Conservation (phyloP, 169 alveolate genomes). For the Prorocentrum cordatum region DNA sequence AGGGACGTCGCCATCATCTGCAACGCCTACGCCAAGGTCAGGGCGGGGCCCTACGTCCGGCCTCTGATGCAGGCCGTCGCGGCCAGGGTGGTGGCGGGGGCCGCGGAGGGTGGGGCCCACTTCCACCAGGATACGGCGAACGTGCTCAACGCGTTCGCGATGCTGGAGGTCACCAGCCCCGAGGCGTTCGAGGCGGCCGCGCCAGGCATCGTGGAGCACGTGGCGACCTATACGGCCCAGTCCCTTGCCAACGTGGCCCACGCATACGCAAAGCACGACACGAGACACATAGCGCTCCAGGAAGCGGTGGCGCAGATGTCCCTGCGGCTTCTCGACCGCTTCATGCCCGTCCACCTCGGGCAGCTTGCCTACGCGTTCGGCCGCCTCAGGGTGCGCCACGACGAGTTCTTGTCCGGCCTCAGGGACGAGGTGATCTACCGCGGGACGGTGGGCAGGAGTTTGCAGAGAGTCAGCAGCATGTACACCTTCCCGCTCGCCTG, state of each 20-base stretch:
- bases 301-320: conserved; percentile 10
- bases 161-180: not conserved
- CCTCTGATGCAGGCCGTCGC: conserved; percentile 25
- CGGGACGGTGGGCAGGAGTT: conserved; percentile 33
- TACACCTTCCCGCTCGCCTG: not conserved
- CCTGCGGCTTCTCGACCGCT: conserved; percentile 11
- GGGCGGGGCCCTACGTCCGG: not conserved
- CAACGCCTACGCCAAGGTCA: conserved; percentile 36
- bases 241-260: not conserved
- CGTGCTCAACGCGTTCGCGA: conserved; percentile 16
- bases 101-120: not conserved
- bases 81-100: not conserved
- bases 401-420: not conserved
- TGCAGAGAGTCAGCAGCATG: not conserved
- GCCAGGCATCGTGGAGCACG: not conserved
- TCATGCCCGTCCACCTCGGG: not conserved
- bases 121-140: not conserved
- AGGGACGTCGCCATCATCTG: conserved; percentile 2
- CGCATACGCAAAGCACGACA: conserved; percentile 29
- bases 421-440: conserved; percentile 36
- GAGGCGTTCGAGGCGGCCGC: conserved; percentile 19
- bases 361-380: conserved; percentile 3
- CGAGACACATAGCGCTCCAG: not conserved
- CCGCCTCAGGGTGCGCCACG: conserved; percentile 8
- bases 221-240: not conserved